Percentiles rank a stretch among this genome's conserved stretches.
Conservation (phyloP, 169 alveolate species). For the Eimeria sp. region DNA sequence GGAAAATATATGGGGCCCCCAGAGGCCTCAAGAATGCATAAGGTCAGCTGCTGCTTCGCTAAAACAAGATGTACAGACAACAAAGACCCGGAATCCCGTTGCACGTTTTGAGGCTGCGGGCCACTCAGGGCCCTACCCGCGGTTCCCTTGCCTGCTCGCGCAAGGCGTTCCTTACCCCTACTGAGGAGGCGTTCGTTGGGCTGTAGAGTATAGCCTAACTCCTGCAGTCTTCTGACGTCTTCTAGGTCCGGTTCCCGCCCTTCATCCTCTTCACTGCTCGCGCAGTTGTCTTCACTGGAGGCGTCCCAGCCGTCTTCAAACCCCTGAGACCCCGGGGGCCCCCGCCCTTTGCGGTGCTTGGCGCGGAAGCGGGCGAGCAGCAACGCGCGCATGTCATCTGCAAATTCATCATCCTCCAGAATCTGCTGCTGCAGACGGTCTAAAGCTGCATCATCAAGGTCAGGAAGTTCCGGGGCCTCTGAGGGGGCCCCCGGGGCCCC, state of each 20-base stretch:
- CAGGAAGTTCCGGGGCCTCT: constrained; percentile 13
- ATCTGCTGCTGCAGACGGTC: constrained; percentile 50
- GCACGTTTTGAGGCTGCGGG: too few relatives aligned
- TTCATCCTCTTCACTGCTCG: neutral
- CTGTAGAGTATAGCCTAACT: constrained; percentile 36
- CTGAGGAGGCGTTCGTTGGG: constrained; percentile 53
- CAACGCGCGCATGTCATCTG: constrained; percentile 60
- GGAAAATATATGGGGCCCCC: too few relatives aligned
- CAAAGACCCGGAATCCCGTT: neutral
- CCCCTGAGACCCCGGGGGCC: constrained; percentile 30
- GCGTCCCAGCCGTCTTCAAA: neutral
- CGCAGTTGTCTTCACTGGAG: neutral
- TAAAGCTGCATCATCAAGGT: constrained; percentile 31
- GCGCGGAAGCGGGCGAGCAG: constrained; percentile 59
- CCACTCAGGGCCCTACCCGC: neutral
- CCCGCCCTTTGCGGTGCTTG: constrained; percentile 25
- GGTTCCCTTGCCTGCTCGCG: neutral
- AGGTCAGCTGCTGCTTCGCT: neutral
- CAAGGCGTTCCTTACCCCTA: neutral
- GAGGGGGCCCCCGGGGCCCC: constrained; percentile 28
- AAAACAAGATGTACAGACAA: neutral
- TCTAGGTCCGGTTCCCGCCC: neutral
- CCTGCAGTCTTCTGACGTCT: constrained; percentile 9
- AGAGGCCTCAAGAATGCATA: too few relatives aligned
- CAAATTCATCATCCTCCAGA: constrained; percentile 56